These are phyloP conservation scores for Candida boleticola DNA, from an alignment of 805 yeast genomes.

Conservation along the genomic window DNA sequence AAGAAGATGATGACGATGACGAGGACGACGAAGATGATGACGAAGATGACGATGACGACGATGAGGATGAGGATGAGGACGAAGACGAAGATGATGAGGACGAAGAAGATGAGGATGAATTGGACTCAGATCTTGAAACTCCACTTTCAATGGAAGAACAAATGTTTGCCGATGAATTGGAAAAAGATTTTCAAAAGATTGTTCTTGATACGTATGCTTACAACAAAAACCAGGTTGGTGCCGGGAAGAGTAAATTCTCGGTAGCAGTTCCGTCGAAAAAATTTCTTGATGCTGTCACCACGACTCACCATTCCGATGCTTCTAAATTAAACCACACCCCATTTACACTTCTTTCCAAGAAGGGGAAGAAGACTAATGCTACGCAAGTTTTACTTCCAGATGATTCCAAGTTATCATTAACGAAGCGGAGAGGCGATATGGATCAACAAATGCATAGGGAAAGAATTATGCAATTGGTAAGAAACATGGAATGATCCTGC, in stretches of 20 bases:
- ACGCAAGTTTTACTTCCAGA: constrained; percentile 52
- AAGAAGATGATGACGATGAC: constrained; percentile 6
- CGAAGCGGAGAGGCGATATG: constrained; percentile 49
- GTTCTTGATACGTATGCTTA: constrained; percentile 50
- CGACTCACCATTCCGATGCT: constrained; percentile 2
- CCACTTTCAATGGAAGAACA: constrained; percentile 35
- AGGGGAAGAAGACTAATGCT: constrained; percentile 45
- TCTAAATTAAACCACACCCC: constrained; percentile 21
- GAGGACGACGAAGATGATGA: constrained; percentile 16
- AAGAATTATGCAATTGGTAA: constrained; percentile 54
- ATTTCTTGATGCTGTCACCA: background rate
- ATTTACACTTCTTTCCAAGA: constrained; percentile 56
- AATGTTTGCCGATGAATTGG: constrained; percentile 51
- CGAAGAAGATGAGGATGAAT: constrained; percentile 18
- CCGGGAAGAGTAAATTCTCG: constrained; percentile 17
- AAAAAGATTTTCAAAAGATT: constrained; percentile 53
- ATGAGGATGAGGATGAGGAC: constrained; percentile 15
- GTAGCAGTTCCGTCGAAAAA: constrained; percentile 21
- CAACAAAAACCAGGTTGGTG: constrained; percentile 20
- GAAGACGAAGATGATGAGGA: constrained; percentile 14
- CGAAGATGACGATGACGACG: constrained; percentile 14
- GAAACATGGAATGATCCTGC: constrained; percentile 31
- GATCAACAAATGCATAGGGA: constrained; percentile 53
- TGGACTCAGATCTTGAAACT: constrained; percentile 16
- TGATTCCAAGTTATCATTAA: constrained; percentile 52